Base-by-base conservation (phyloP, 331 rosid genomes). In the Arachis monticola region DNA sequence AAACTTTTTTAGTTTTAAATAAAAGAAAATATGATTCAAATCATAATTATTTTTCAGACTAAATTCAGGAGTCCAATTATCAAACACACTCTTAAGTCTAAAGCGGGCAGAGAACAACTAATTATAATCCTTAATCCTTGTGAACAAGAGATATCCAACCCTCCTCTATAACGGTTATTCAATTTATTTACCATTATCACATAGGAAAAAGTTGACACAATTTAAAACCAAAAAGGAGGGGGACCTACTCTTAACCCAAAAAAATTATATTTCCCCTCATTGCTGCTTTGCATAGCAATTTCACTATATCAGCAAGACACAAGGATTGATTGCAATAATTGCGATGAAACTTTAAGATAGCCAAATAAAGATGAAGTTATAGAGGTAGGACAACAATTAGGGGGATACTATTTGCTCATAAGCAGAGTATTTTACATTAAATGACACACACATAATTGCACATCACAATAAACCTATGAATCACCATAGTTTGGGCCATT, bases 401-500 rank as follows among this genome's bases (percentile, higher is more conserved):
- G 22, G 73, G 70, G 74, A 17, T 41, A 72, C 51, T 47, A 38
- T 61, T 47, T 69, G 74, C 80, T 72, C 69, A 42, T 31, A 32
- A 2, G 32, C 60, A 61, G 4, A 67, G 47, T 58, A 77, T 55
- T 52, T 72, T 48, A 22, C 75, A 68, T 69, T 4, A 79, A 74
- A 22, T 11, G 51, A 72, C 53, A 76, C 52, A 64, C 64, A 75
- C 79, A 71, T 42, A 76, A 70, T 12, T 30, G 61, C 79, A 83
- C 17, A 55, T 30, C 79, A 73, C 51, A 79, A 66, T 55, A 64
- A 65, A 38, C 66, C 74, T 68, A 68, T 55, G 72, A 73, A 80
- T 73, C 72, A 80, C 78, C 56, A 69, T 51, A 74, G 67, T 84
- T 75, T 56, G 38, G 76, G 62, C 44, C 60, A 77, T 46, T 58